Evolutionary conservation across 805 yeast species (phyloP), one percentile per base, ranked within the genome.

Genomic region (Metschnikowia koreensis): DNA sequence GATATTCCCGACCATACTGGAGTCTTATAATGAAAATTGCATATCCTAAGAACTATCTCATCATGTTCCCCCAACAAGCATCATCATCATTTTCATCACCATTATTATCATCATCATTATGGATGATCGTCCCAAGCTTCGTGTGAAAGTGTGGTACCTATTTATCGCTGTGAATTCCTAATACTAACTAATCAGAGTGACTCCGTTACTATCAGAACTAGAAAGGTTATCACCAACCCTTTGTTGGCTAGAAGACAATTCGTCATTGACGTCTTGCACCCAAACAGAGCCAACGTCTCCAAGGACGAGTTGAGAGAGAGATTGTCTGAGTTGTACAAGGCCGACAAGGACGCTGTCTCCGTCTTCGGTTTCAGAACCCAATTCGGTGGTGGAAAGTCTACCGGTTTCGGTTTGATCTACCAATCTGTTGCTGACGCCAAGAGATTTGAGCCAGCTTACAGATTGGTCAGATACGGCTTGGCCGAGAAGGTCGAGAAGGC

Each of bases 341-440:
- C 91, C 72, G 96, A 88, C 72, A 88, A 88, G 83, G 96, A 89
- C 69, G 87, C 93, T 70, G 92, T 89, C 62, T 92, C 98, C 63
- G 99, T 93, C 68, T 94, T 94, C 75, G 98, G 98, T 77, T 89
- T 94, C 96, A 89, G 96, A 86, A 94, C 98, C 71, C 96, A 90
- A 81, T 94, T 83, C 80, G 99, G 99, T 89, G 99, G 99, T 81
- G 97, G 97, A 74, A 93, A 89, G 81, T 89, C 99, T 64, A 87
- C 97, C 64, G 99, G 99, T 77, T 94, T 94, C 81, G 99, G 98
- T 81, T 84, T 94, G 76, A 89, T 94, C 73, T 94, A 94, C 93
- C 93, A 90, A 87, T 89, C 96, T 68, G 89, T 83, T 71, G 97
- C 96, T 69, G 97, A 92, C 75, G 93, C 97, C 75, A 89, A 92